Percentiles rank a stretch among this genome's conserved stretches.
Conservation (phyloP, 2,329 filamentous ascomycete species). For the Aureobasidium sp. region DNA sequence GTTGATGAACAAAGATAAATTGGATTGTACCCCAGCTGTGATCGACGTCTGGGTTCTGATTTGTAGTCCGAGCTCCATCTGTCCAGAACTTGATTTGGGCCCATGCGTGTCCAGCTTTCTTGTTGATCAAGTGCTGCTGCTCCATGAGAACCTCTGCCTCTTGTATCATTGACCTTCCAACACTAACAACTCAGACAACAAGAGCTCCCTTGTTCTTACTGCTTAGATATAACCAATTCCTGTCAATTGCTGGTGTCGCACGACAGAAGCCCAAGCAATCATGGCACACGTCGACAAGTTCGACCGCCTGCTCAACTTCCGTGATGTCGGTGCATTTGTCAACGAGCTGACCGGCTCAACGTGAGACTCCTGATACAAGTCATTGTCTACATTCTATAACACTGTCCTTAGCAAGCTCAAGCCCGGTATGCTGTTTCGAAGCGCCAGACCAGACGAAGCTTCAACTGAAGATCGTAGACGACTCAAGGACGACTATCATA, state of each 20-base stretch:
- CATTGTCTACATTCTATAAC: slow-evolving; percentile 1
- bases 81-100: slow-evolving; percentile 6
- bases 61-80: not conserved
- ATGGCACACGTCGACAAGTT: slow-evolving; percentile 28
- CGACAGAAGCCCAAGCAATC: not conserved
- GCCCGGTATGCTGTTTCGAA: slow-evolving; percentile 49
- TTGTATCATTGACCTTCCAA: not conserved
- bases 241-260: not conserved
- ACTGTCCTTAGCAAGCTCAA: slow-evolving; percentile 26
- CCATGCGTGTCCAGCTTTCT: not conserved
- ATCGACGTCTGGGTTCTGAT: not conserved
- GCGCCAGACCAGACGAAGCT: slow-evolving; percentile 67
- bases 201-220: too few relatives aligned
- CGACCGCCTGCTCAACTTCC: slow-evolving; percentile 64
- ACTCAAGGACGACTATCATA: slow-evolving; percentile 53
- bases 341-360: slow-evolving; percentile 52
- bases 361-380: slow-evolving; percentile 33
- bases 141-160: not conserved
- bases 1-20: not conserved
- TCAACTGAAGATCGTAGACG: slow-evolving; percentile 55
- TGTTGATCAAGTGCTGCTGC: not conserved
- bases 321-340: slow-evolving; percentile 64
- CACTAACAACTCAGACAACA: too few relatives aligned
- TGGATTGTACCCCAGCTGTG: not conserved
- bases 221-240: not conserved